Evolutionary conservation across 345 rosid genomes (phyloP), one percentile per base, ranked within the genome.

Genomic region (Salix dunnii): DNA sequence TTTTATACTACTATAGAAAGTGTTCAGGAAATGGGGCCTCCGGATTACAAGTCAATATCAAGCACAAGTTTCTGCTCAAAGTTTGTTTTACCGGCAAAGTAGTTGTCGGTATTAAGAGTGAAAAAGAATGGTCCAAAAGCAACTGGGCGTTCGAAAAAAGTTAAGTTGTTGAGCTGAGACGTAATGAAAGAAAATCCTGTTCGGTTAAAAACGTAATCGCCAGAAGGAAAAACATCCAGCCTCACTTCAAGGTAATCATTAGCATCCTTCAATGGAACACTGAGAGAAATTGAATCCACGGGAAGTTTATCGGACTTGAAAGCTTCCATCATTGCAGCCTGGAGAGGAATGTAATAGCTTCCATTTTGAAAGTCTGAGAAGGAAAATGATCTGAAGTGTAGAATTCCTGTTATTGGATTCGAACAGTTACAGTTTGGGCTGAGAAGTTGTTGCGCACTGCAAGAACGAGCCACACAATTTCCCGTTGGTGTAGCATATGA

Each of bases 381-480:
- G 1, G 76, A 60, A n/a, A 13, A 23, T 21, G 36, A 21, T 38
- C 31, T 35, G 68, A 73, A 71, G 25, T 46, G 28, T 17, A 71
- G 28, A 7, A 21, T 48, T 43, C 76, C 69, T 28, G 61, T 40
- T 36, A 23, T 36, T 42, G 76, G 76, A 73, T 42, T 5, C 43
- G 76, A 7, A 43, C 69, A 73, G 13, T 43, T 43, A 30, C 76
- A 73, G 21, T 62, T 73, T 31, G 76, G 76, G 25, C 76, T 73
- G 12, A 10, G 4, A 62, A 27, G 16, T 62, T 42, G 42, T 1
- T 73, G 43, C 4, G 40, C n/a, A 1, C 1, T 42, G 76, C 76
- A 73, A 20, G 18, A 6, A 27, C 12, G 11, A 5, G 27, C 55
- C 49, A 4, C 23, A 42, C 76, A 73, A 40, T 69, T 69, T 7